These are phyloP conservation scores for Phallus indusiatus DNA, from an alignment of 768 basidiomycete species.

Conservation along the genomic window DNA sequence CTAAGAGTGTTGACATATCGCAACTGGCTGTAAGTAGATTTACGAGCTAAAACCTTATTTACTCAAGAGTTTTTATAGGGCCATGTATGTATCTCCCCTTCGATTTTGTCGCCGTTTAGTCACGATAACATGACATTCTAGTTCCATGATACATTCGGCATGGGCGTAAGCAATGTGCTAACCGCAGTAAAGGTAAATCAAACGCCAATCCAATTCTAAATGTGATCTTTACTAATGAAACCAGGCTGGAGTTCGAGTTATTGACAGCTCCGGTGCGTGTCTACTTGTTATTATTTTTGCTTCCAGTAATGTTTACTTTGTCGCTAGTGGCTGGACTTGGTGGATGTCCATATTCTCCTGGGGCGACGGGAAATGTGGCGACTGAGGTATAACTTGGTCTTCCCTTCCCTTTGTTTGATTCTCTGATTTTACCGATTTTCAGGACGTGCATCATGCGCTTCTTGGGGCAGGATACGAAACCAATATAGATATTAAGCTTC, in stretches of 20 bases:
- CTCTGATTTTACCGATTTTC: neutral
- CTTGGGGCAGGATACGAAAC: conserved; percentile 48
- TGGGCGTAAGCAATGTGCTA: conserved; percentile 68
- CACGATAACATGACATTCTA: conserved; percentile 21
- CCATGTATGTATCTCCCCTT: neutral
- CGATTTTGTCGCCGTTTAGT: neutral
- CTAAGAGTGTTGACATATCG: conserved; percentile 47
- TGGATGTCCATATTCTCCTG: conserved; percentile 93
- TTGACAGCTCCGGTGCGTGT: conserved; percentile 36
- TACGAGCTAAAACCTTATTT: neutral
- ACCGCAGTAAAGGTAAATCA: conserved; percentile 38
- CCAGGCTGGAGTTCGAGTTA: conserved; percentile 63
- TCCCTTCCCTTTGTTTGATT: neutral
- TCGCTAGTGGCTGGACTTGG: conserved; percentile 70
- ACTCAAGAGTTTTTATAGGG: neutral
- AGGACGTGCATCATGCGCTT: conserved; percentile 77
- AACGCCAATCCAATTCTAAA: conserved; percentile 11
- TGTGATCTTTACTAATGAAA: conserved; percentile 14
- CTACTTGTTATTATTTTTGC: neutral
- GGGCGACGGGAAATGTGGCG: conserved; percentile 90
- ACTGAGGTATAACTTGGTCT: conserved; percentile 45
- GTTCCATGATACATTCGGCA: conserved; percentile 90
- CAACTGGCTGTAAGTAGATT: conserved; percentile 54
- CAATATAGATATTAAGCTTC: conserved; percentile 52
- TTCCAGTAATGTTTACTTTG: neutral